Evolutionary conservation across 352 stramenopile genomes (phyloP).

Genomic region (Stramenopiles sp.): DNA sequence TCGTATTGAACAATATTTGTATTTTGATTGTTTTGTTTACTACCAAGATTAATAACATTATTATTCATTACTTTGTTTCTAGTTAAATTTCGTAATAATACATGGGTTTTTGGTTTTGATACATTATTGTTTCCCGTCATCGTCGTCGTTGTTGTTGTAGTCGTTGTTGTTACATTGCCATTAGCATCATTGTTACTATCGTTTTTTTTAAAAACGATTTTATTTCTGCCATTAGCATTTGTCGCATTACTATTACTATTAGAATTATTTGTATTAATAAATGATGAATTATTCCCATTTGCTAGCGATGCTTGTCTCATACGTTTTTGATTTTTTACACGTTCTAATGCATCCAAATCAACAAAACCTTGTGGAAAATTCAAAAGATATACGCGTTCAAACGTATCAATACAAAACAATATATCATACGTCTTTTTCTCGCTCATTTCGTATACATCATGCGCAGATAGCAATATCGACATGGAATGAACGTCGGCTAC

Average conservation of each 20-base stretch:
- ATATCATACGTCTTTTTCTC: background rate
- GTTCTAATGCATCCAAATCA: background rate
- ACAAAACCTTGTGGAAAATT: background rate
- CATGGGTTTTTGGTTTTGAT: background rate
- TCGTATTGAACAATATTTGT: too few relatives aligned
- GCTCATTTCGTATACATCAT: background rate
- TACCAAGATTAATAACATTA: background rate
- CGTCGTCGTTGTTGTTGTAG: background rate
- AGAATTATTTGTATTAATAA: too few relatives aligned
- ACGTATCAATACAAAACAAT: background rate
- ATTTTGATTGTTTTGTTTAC: too few relatives aligned
- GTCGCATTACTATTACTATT: too few relatives aligned
- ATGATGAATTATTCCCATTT: too few relatives aligned
- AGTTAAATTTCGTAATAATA: background rate
- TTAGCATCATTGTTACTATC: too few relatives aligned
- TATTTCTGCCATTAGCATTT: too few relatives aligned
- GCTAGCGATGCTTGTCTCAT: too few relatives aligned
- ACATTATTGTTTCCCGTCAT: too few relatives aligned
- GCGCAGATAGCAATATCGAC: background rate
- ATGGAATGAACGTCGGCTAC: background rate
- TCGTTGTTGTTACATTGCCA: background rate
- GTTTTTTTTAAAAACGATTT: too few relatives aligned
- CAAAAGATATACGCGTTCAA: background rate
- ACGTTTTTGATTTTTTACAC: background rate
- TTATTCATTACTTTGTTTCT: background rate